Base-by-base conservation (phyloP, 176 grass and related monocot species). In the Avena atlantica region DNA sequence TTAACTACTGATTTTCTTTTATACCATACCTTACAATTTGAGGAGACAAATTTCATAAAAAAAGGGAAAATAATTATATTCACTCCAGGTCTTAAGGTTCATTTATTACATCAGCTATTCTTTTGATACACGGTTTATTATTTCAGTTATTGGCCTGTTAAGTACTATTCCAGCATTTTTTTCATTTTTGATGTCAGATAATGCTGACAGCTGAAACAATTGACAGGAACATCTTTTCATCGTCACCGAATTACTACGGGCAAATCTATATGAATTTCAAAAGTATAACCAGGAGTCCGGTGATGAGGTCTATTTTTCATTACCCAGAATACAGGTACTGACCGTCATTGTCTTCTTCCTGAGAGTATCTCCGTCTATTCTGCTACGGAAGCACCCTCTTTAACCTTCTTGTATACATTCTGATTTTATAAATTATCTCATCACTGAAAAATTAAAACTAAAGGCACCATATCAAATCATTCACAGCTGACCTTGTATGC, bases 191-290 rank as follows among this genome's bases (percentile, higher is more conserved):
- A 76, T 20, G 5, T 59, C 69, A 40, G 29, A 53, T 74, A 64
- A 20, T 88, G 40, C 70, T 91, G 78, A 88, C 13, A 13, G 21
- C 79, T 21, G 50, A 88, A 85, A 69, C 60, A 81, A 76, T 77
- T 37, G 29, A 80, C 90, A 98, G 97, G 97, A 98, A 85, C 97
- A 98, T 80, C 92, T 98, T 87, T 98, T 98, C 85, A 98, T 98
- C 83, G 97, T 98, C 63, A 98, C 97, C 60, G 97, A 98, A 84
- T 76, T 98, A 81, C 78, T 98, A 61, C 90, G 92, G 21, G 97
- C 90, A 8, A 98, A 98, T 87, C 89, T 98, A 19, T 98, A 94
- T 81, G 97, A 98, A 85, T 98, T 94, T 88, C 97, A 98, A 52
- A 96, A 98, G 90, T 98, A 98, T 67, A 98, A 96, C 76, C 94